Conservation (phyloP, 2,329 filamentous ascomycete species). For the Falciphora oryzae region DNA sequence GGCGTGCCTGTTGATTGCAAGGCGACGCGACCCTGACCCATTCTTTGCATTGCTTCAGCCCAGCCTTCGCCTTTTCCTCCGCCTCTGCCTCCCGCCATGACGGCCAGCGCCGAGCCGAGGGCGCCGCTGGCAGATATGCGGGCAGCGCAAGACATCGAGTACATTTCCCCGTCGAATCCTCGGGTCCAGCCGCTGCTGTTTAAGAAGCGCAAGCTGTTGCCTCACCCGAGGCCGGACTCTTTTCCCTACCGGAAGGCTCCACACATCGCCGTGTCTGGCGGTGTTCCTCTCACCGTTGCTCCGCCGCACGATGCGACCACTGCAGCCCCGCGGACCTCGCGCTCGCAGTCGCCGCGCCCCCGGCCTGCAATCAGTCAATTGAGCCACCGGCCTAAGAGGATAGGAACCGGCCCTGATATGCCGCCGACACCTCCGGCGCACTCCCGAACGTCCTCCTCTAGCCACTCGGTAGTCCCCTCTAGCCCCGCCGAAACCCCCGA, state of each 20-base stretch:
- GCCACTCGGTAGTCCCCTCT: conserved; percentile 37
- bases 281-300: conserved; percentile 13
- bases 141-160: conserved; percentile 4
- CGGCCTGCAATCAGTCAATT: conserved; percentile 22
- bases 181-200: conserved; percentile 19
- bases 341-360: conserved; percentile 30
- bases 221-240: conserved; percentile 28
- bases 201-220: conserved; percentile 33
- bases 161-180: conserved; percentile 1
- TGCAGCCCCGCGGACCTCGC: conserved; percentile 18
- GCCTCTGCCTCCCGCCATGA: conserved; percentile 6
- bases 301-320: conserved; percentile 22
- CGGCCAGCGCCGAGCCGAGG: conserved; percentile 5
- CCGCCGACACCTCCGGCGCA: conserved; percentile 60
- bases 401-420: conserved; percentile 41
- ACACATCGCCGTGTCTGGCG: conserved; percentile 5
- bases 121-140: conserved; percentile 6
- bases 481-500: conserved; percentile 34
- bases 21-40: not conserved
- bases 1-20: not conserved
- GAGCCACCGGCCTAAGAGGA: conserved; percentile 36
- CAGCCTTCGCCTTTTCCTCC: not conserved
- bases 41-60: not conserved
- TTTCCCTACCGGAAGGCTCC: conserved; percentile 12
- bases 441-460: conserved; percentile 51